Percentiles rank a stretch among this genome's conserved stretches.
Evolutionary conservation across 768 basidiomycete species (phyloP).

Genomic region (Stropharia rugosoannulata): DNA sequence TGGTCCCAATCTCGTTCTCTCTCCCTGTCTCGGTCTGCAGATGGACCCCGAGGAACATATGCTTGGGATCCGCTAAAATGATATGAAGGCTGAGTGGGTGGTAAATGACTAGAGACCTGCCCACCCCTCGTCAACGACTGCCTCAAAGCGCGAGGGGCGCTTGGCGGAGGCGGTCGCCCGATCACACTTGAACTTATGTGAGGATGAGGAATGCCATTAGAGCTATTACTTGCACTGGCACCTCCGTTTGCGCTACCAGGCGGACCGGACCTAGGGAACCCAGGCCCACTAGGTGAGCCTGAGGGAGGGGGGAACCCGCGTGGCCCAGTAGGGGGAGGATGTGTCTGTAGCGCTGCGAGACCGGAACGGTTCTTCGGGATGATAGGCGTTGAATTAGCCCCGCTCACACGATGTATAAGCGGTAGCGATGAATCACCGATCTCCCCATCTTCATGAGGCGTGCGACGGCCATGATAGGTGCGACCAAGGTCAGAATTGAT

Average conservation of each 20-base stretch:
- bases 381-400: background rate
- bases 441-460: conserved; percentile 48
- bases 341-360: background rate
- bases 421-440: conserved; percentile 28
- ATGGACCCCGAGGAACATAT: conserved; percentile 47
- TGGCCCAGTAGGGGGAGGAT: conserved; percentile 1
- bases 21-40: conserved; percentile 45
- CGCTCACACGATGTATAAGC: background rate
- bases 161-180: conserved; percentile 20
- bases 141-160: conserved; percentile 20
- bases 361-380: background rate
- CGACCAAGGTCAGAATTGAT: background rate
- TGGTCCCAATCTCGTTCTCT: conserved; percentile 15
- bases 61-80: conserved; percentile 19
- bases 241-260: background rate
- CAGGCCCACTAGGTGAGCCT: background rate
- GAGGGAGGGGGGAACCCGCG: background rate
- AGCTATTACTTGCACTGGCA: background rate
- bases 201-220: background rate
- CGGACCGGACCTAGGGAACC: no score
- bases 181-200: background rate
- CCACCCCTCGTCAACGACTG: conserved; percentile 3
- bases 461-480: background rate
- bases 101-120: background rate
- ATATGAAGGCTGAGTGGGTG: background rate